These are phyloP conservation scores for Fallopia convolvulus DNA, from an alignment of 148 eudicot genomes.

Conservation along the genomic window DNA sequence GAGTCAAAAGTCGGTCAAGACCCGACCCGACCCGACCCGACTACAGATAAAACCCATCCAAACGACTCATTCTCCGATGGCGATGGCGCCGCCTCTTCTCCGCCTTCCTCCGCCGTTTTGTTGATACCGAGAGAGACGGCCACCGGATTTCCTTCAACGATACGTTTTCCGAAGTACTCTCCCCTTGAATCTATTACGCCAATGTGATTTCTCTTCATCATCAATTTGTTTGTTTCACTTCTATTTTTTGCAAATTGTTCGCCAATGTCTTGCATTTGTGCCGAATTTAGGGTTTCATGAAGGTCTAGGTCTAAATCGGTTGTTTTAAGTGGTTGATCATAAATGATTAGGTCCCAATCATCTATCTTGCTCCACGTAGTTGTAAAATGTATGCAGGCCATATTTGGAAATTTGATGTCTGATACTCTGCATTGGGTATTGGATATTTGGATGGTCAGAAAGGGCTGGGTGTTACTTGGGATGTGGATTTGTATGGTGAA, in stretches of 20 bases:
- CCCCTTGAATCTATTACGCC: not conserved
- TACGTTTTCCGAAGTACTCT: slow-evolving; percentile 72
- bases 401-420: not conserved
- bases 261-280: not conserved
- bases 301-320: not conserved
- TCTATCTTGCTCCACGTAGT: not conserved
- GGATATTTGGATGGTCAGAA: slow-evolving; percentile 29
- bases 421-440: slow-evolving; percentile 7
- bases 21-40: not conserved
- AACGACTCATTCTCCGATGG: not conserved
- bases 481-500: slow-evolving; percentile 95
- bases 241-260: not conserved
- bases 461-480: slow-evolving; percentile 79
- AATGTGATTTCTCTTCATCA: not conserved
- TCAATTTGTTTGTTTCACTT: not conserved
- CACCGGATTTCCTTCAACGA: slow-evolving; percentile 94
- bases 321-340: not conserved
- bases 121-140: slow-evolving; percentile 94
- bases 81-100: slow-evolving; percentile 32
- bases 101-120: slow-evolving; percentile 34
- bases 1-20: not conserved
- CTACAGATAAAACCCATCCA: not conserved
- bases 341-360: not conserved
- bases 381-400: not conserved
- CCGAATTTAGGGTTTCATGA: not conserved